Conservation (phyloP, 164 flowering plant species). For the Dillenia turbinata region DNA sequence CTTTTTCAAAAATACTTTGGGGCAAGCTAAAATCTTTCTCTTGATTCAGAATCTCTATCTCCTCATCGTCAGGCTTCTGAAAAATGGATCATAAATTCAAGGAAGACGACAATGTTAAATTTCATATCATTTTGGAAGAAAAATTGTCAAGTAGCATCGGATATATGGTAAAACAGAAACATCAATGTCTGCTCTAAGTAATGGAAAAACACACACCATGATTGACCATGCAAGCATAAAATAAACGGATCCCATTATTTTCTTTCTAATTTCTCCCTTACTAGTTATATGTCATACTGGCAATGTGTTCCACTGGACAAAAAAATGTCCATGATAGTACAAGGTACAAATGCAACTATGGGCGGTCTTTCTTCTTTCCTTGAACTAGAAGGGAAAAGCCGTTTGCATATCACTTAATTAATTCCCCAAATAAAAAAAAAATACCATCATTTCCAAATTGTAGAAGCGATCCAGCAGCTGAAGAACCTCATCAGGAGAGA, state of each 20-base stretch:
- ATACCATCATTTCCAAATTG: slow-evolving; percentile 93
- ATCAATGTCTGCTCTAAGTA: no score
- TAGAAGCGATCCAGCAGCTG: slow-evolving; percentile 92
- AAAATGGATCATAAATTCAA: slow-evolving; percentile 2
- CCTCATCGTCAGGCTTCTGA: slow-evolving; percentile 93
- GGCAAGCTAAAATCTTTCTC: slow-evolving; percentile 89
- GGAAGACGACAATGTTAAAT: background rate
- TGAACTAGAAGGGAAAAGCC: background rate
- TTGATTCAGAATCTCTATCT: slow-evolving; percentile 56
- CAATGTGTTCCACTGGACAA: no score
- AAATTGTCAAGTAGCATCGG: no score
- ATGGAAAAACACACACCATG: no score
- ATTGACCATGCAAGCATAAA: no score
- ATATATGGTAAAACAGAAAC: no score
- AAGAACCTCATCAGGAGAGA: slow-evolving; percentile 85
- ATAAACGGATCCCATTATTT: no score
- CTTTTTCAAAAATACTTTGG: slow-evolving; percentile 61
- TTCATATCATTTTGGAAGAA: background rate
- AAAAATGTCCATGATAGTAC: no score
- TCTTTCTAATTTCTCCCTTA: no score
- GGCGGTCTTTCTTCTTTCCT: background rate
- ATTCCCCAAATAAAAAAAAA: background rate
- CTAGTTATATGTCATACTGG: no score
- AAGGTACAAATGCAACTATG: background rate
- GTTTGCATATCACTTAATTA: no score